These are phyloP conservation scores for Tylopilus orsonianus DNA, from an alignment of 1,284 basidiomycete genomes.

Conservation along the genomic window DNA sequence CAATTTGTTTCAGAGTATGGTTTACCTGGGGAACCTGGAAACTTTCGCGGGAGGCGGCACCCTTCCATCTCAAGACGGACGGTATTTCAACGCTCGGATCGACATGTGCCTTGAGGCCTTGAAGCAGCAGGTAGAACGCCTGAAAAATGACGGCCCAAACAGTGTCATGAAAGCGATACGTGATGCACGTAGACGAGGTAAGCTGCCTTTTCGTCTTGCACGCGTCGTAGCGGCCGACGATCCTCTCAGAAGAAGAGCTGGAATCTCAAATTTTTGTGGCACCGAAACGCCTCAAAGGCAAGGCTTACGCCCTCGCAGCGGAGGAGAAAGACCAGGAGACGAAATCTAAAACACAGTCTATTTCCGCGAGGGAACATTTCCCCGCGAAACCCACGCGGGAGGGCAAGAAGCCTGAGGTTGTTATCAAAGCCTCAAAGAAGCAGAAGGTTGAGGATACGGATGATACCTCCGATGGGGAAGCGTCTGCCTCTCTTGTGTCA, in stretches of 20 bases:
- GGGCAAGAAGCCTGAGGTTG: conserved; percentile 52
- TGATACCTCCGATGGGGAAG: conserved; percentile 37
- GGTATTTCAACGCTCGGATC: conserved; percentile 85
- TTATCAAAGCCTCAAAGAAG: conserved; percentile 37
- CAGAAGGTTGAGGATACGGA: conserved; percentile 21
- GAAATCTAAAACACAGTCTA: conserved; percentile 9
- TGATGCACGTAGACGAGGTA: conserved; percentile 58
- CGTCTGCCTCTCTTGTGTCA: conserved; percentile 35
- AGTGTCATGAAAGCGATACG: conserved; percentile 64
- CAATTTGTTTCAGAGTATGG: conserved; percentile 76
- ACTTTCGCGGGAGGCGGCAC: conserved; percentile 65
- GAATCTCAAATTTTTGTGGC: conserved; percentile 47
- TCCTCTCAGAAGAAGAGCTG: conserved; percentile 43
- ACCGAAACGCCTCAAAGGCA: conserved; percentile 74
- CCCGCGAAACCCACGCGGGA: conserved; percentile 38
- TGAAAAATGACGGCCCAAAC: conserved; percentile 61
- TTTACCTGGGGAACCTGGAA: conserved; percentile 77
- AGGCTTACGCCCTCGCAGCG: conserved; percentile 60
- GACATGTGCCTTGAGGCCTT: conserved; percentile 61
- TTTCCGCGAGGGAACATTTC: conserved; percentile 16
- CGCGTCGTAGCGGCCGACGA: conserved; percentile 12
- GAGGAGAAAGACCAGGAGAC: conserved; percentile 33
- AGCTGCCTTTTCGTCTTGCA: conserved; percentile 20
- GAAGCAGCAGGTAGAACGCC: conserved; percentile 62
- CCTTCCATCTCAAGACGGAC: conserved; percentile 70